Conservation (phyloP, 177 flowering plant genomes). For the Vitis hybrid region DNA sequence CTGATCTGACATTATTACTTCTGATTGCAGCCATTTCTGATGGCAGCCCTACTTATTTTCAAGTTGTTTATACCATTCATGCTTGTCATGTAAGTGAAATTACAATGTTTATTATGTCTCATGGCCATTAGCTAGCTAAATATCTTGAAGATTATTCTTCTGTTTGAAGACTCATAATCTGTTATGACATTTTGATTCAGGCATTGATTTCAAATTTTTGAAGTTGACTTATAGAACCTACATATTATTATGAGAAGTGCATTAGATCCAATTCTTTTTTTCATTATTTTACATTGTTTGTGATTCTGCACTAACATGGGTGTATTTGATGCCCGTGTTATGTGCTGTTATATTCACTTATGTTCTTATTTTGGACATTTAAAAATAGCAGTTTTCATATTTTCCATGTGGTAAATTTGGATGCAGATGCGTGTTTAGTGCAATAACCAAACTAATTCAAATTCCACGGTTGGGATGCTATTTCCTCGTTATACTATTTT, state of each 20-base stretch:
- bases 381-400: not conserved
- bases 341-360: not conserved
- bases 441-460: constrained; percentile 68
- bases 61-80: constrained; percentile 91
- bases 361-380: not conserved
- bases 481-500: constrained; percentile 81
- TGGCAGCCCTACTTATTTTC: constrained; percentile 91
- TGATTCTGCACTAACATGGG: too few species aligned
- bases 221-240: too few species aligned
- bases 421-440: constrained; percentile 93
- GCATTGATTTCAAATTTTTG: too few species aligned
- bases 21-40: constrained; percentile 91
- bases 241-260: too few species aligned
- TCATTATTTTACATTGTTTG: too few species aligned
- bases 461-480: constrained; percentile 90
- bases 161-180: too few species aligned
- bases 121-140: not conserved
- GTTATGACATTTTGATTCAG: too few species aligned
- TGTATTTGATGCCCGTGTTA: too few species aligned
- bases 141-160: too few species aligned
- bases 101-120: not conserved
- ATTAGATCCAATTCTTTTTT: too few species aligned
- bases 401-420: not conserved
- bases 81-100: constrained; percentile 89
- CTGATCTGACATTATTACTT: constrained; percentile 14